Percentiles rank a stretch among this genome's conserved stretches.
These are phyloP conservation scores for Yueomyces sinensis DNA, from an alignment of 805 yeast species.

Conservation along the genomic window DNA sequence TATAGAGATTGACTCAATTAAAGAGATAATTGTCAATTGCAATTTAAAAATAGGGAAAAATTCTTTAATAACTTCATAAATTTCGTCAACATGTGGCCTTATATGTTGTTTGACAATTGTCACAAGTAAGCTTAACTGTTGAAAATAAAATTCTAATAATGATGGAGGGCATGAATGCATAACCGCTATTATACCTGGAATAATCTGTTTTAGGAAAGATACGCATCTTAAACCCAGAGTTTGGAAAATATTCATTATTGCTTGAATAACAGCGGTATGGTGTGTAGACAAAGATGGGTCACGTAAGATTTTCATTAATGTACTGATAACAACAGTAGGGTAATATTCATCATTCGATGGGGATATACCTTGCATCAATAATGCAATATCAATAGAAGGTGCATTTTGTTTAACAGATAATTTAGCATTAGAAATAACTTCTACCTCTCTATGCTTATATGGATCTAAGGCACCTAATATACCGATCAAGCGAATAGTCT, in stretches of 20 bases:
- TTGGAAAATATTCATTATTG: slow-evolving; percentile 82
- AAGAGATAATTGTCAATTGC: slow-evolving; percentile 65
- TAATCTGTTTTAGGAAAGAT: slow-evolving; percentile 73
- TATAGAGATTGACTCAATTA: slow-evolving; percentile 71
- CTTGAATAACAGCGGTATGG: slow-evolving; percentile 88
- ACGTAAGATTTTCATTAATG: slow-evolving; percentile 67
- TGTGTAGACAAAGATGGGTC: slow-evolving; percentile 78
- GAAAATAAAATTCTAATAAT: slow-evolving; percentile 76
- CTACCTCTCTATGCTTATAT: slow-evolving; percentile 85
- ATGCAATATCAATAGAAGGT: slow-evolving; percentile 79
- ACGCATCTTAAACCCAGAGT: slow-evolving; percentile 82
- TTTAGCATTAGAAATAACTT: slow-evolving; percentile 43
- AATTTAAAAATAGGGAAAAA: slow-evolving; percentile 50
- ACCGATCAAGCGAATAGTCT: slow-evolving; percentile 81
- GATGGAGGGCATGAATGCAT: slow-evolving; percentile 72
- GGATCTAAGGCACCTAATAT: slow-evolving; percentile 96
- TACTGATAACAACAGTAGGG: slow-evolving; percentile 86
- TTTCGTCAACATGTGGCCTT: slow-evolving; percentile 63
- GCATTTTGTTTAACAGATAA: slow-evolving; percentile 60
- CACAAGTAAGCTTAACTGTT: slow-evolving; percentile 71
- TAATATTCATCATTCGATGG: slow-evolving; percentile 89
- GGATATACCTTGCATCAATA: slow-evolving; percentile 86
- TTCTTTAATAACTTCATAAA: slow-evolving; percentile 64
- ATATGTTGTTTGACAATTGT: slow-evolving; percentile 82
- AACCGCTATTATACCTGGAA: slow-evolving; percentile 77